A percentile compares a stretch with the other conserved stretches of the same genome.
Evolutionary conservation across 805 yeast genomes (phyloP).

Genomic region (Candida tallmaniae): DNA sequence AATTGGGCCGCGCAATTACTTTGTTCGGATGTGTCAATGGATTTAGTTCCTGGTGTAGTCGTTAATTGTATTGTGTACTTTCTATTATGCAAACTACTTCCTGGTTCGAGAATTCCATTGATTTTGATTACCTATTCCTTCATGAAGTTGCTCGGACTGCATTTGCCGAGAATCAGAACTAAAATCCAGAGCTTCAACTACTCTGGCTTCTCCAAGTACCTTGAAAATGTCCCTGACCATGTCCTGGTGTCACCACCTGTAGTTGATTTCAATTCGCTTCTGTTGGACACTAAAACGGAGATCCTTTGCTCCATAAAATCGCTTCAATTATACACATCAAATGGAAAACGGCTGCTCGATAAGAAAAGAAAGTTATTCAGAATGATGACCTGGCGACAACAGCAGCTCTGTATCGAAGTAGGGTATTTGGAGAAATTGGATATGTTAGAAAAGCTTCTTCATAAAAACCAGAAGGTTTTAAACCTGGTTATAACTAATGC

Average conservation of each 20-base stretch:
- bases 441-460: conserved; percentile 43
- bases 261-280: neutral
- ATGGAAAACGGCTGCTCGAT: conserved; percentile 42
- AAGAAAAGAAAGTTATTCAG: conserved; percentile 40
- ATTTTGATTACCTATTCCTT: conserved; percentile 3
- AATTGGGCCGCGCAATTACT: conserved; percentile 1
- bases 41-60: neutral
- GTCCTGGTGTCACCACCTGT: too few relatives aligned
- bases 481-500: conserved; percentile 41
- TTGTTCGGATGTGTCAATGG: conserved; percentile 1
- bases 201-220: too few relatives aligned
- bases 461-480: conserved; percentile 45
- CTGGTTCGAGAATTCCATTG: conserved; percentile 4
- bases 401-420: conserved; percentile 44
- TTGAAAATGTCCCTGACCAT: too few relatives aligned
- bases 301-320: conserved; percentile 43
- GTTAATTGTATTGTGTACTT: conserved; percentile 1
- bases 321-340: conserved; percentile 38
- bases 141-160: conserved; percentile 3
- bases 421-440: conserved; percentile 54
- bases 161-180: too few relatives aligned
- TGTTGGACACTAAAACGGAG: conserved; percentile 18
- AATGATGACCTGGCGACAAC: conserved; percentile 53
- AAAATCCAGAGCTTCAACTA: too few relatives aligned
- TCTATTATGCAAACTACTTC: conserved; percentile 1